Evolutionary conservation across 331 rosid genomes (phyloP), one percentile per base, ranked within the genome.

Genomic region (Malus hybrid): DNA sequence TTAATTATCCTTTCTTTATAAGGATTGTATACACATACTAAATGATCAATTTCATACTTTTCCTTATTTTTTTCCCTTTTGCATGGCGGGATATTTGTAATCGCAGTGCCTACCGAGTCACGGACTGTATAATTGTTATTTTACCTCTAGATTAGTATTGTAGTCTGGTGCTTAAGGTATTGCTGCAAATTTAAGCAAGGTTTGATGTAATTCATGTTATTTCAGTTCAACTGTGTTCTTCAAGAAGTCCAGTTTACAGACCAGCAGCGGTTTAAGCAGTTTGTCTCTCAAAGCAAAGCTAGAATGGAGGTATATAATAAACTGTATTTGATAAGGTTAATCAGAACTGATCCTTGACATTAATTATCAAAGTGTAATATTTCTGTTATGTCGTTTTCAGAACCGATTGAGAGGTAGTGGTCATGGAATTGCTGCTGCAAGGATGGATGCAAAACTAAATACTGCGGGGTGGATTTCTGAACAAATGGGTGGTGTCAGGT

Each of bases 401-500:
- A 92, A 90, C 80, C 96, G 96, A 39, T 71, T 95, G 82, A 90
- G 99, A 85, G 99, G 97, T 32, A 86, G 99, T 42, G 99, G 99
- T 67, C 99, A 95, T 80, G 97, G 92, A 81, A 83, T 95, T 80
- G 96, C 93, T 8, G 99, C 99, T 79, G 88, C 97, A 75, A 90
- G 97, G 88, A 92, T 95, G 97, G 96, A 92, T 79, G 99, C 97
- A 22, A 95, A 95, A 80, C 83, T 92, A 65, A 92, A 89, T 76
- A 87, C 87, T 73, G 93, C 93, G 0, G 99, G 99, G 73, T 95
- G 97, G 99, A 84, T 95, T 81, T 87, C 99, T 60, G 99, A 95
- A 82, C 88, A 85, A 79, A 95, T 92, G 99, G 97, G 97, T 79
- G 99, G 97, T 83, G 84, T 90, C 86, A 92, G 99, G 97, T 95